phyloP scores from a whole-genome alignment of 352 stramenopile species.

The Globisporangium parvum region DNA sequence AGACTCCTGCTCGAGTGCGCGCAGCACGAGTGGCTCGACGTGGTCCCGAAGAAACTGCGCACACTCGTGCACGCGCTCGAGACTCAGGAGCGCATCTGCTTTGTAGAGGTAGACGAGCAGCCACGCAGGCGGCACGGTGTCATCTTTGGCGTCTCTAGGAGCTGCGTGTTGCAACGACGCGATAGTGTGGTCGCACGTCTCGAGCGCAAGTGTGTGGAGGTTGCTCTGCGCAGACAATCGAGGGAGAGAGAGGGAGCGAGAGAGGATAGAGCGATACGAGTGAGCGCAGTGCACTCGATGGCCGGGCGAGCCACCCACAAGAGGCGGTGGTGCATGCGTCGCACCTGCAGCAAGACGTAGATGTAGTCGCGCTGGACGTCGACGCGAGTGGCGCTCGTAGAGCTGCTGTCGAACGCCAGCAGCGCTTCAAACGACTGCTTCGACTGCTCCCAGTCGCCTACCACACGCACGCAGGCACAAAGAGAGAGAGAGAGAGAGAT shows the following conservation, averaged over 20 bases:
- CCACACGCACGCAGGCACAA: too few species aligned
- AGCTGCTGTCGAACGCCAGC: conserved; percentile 5
- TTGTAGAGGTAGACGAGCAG: conserved; percentile 50
- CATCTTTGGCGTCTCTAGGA: not conserved
- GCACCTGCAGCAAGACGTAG: conserved; percentile 60
- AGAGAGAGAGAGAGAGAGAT: not conserved
- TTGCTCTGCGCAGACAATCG: not conserved
- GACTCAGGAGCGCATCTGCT: conserved; percentile 66
- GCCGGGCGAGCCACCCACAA: too few species aligned
- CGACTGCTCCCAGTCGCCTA: conserved; percentile 30
- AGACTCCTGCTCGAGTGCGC: not conserved
- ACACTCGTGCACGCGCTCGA: conserved; percentile 66
- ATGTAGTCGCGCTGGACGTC: conserved; percentile 30
- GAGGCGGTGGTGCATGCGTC: not conserved
- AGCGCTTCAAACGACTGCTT: conserved; percentile 38
- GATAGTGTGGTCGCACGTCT: conserved; percentile 33
- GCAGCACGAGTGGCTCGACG: conserved; percentile 21
- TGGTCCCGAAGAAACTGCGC: conserved; percentile 26
- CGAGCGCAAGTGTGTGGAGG: conserved; percentile 29
- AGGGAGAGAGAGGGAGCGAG: too few species aligned
- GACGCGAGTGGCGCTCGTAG: too few species aligned
- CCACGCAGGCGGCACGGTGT: not conserved
- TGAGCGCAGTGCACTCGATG: not conserved
- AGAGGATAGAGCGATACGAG: not conserved
- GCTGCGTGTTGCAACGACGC: not conserved